phyloP scores from a whole-genome alignment of 768 basidiomycete genomes.

The Lactarius trivialis region DNA sequence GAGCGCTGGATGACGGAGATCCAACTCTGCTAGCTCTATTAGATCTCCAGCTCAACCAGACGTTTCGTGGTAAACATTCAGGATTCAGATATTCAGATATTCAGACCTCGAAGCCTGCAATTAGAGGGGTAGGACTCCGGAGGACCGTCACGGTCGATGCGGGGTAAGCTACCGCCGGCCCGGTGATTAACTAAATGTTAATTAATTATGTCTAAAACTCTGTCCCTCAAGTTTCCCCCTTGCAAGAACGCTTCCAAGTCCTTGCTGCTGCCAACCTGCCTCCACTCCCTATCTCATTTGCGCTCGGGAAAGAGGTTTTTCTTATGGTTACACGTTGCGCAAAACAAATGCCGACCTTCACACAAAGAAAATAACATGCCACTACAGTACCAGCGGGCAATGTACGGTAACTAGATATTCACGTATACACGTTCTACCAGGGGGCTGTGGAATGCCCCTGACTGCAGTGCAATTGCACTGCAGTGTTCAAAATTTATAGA shows the following conservation, averaged over 20 bases:
- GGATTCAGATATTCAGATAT: not conserved
- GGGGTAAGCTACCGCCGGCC: too few relatives aligned
- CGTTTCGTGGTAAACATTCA: not conserved
- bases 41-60: not conserved
- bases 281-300: not conserved
- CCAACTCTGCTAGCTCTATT: not conserved
- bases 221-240: too few relatives aligned
- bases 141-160: too few relatives aligned
- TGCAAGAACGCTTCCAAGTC: not conserved
- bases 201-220: too few relatives aligned
- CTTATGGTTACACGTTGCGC: not conserved
- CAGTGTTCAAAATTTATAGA: too few relatives aligned
- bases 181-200: too few relatives aligned
- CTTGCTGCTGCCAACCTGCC: not conserved
- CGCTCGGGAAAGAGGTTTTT: not conserved
- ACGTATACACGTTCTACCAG: not conserved
- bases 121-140: not conserved
- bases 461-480: too few relatives aligned
- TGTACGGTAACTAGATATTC: not conserved
- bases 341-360: not conserved
- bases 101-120: not conserved
- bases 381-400: not conserved
- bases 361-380: not conserved
- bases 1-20: not conserved
- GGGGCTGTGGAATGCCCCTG: not conserved